A percentile compares a stretch with the other conserved stretches of the same genome.
Evolutionary conservation across 108 stramenopile genomes (phyloP).

Genomic region (Nitzschia sp.): DNA sequence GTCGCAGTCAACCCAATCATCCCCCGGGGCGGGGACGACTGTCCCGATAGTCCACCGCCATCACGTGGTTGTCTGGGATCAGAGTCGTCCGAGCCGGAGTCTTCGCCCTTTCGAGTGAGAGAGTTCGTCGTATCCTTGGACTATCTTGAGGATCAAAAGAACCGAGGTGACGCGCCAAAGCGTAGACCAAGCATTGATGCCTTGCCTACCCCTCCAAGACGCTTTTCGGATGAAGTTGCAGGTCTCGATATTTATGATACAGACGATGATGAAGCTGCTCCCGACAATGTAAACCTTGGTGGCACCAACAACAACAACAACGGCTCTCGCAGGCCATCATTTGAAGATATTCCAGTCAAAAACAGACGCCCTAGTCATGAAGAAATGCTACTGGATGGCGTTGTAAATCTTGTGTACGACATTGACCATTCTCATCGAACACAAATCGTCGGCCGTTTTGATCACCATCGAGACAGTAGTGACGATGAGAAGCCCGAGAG

Average conservation of each 20-base stretch:
- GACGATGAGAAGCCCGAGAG: neutral
- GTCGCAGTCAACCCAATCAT: neutral
- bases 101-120: neutral
- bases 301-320: neutral
- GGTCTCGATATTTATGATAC: neutral
- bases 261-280: neutral
- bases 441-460: no score
- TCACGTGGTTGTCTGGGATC: neutral
- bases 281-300: no score
- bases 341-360: neutral
- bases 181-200: constrained; percentile 4
- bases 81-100: neutral
- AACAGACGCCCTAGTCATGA: neutral
- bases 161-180: neutral
- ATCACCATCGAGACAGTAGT: neutral
- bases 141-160: constrained; percentile 3
- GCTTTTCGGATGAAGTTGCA: constrained; percentile 1
- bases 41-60: neutral
- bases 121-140: constrained; percentile 9
- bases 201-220: constrained; percentile 7
- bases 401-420: neutral
- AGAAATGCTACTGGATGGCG: neutral
- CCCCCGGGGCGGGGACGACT: neutral
- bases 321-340: neutral
- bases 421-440: neutral